Evolutionary conservation across 176 grass and related monocot species (phyloP).

Genomic region (Rhynchospora tenuis): DNA sequence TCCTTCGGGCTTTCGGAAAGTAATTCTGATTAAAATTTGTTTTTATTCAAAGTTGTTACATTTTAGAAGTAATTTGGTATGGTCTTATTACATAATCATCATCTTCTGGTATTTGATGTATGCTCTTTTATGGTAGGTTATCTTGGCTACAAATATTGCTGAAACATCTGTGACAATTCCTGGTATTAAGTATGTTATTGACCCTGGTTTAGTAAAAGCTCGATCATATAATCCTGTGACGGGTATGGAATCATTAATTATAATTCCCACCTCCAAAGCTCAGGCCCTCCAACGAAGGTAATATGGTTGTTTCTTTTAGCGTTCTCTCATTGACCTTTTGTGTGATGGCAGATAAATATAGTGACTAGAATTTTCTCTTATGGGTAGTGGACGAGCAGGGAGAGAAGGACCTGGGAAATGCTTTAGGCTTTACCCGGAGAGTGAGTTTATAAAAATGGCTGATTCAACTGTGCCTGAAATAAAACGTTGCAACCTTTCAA

Average conservation of each 20-base stretch:
- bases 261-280: conserved; percentile 84
- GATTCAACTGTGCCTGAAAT: conserved; percentile 95
- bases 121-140: conserved; percentile 44
- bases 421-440: conserved; percentile 75
- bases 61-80: neutral
- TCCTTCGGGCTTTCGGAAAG: conserved; percentile 69
- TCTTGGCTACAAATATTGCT: conserved; percentile 98
- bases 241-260: conserved; percentile 87
- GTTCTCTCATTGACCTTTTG: neutral
- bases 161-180: conserved; percentile 97
- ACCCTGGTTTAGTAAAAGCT: conserved; percentile 92
- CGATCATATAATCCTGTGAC: conserved; percentile 92
- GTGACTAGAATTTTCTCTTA: conserved; percentile 6
- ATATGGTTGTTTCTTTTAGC: neutral
- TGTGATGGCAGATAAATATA: neutral
- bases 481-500: conserved; percentile 86
- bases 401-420: conserved; percentile 83
- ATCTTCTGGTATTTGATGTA: conserved; percentile 13
- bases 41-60: neutral
- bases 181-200: conserved; percentile 97
- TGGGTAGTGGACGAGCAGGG: conserved; percentile 71
- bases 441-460: conserved; percentile 61
- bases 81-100: conserved; percentile 4
- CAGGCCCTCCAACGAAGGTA: conserved; percentile 97
- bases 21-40: conserved; percentile 25